Evolutionary conservation across 1,284 basidiomycete species (phyloP).

Genomic region (Chondrostereum purpureum): DNA sequence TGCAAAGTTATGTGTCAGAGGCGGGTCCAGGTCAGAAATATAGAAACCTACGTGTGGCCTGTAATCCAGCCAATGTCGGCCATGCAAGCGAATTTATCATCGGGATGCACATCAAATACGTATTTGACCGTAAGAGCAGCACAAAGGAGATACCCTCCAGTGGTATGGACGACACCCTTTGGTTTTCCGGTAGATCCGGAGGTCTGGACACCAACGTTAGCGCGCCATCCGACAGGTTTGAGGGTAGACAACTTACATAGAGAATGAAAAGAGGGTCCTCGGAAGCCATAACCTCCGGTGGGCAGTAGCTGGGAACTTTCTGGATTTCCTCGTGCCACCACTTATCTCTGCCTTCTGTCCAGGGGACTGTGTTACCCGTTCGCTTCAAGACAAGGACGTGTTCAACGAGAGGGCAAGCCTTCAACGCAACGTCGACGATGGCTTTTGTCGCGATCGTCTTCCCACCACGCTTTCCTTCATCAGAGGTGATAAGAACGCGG

Average conservation of each 20-base stretch:
- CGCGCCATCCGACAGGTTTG: too few species aligned
- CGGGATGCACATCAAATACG: slow-evolving; percentile 93
- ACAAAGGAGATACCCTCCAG: slow-evolving; percentile 89
- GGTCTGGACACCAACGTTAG: slow-evolving; percentile 43
- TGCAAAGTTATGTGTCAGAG: slow-evolving; percentile 17
- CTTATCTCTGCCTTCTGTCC: slow-evolving; percentile 81
- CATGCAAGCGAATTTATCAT: slow-evolving; percentile 95
- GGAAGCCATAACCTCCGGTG: slow-evolving; percentile 79
- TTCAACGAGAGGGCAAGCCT: slow-evolving; percentile 81
- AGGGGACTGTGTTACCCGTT: slow-evolving; percentile 82
- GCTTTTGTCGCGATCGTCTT: slow-evolving; percentile 95
- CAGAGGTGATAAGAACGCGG: slow-evolving; percentile 89
- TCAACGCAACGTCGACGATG: slow-evolving; percentile 90
- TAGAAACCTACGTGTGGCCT: slow-evolving; percentile 71
- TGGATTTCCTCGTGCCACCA: slow-evolving; percentile 95
- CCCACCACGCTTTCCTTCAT: slow-evolving; percentile 93
- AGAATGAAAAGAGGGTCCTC: slow-evolving; percentile 98
- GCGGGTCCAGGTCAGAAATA: slow-evolving; percentile 8
- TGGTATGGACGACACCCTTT: slow-evolving; percentile 95
- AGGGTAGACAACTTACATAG: slow-evolving; percentile 82
- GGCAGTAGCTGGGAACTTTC: slow-evolving; percentile 86
- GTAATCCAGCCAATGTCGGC: slow-evolving; percentile 99
- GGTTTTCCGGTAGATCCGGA: slow-evolving; percentile 96
- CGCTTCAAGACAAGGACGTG: slow-evolving; percentile 88
- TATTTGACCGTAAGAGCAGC: slow-evolving; percentile 91